phyloP scores from a whole-genome alignment of 2,329 filamentous ascomycete genomes.

The Arachnopeziza araneosa region DNA sequence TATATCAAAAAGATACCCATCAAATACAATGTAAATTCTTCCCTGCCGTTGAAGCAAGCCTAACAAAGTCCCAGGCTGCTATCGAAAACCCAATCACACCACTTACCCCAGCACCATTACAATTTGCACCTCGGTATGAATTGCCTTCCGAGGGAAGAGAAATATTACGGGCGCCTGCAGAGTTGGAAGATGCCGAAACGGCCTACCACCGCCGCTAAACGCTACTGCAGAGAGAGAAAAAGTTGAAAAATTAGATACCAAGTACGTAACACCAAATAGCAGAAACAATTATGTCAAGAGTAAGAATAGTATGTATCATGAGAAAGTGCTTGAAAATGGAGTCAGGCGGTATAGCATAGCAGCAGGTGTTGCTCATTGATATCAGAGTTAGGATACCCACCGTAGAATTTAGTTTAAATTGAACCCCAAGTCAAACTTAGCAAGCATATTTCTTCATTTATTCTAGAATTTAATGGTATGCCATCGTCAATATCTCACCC shows the following conservation, averaged over 20 bases:
- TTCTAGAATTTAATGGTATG: neutral
- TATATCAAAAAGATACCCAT: slow-evolving; percentile 32
- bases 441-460: neutral
- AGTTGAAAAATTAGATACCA: neutral
- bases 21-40: slow-evolving; percentile 9
- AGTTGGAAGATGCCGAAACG: neutral
- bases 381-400: neutral
- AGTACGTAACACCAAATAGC: neutral
- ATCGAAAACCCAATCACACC: slow-evolving; percentile 8
- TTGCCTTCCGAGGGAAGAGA: slow-evolving; percentile 14
- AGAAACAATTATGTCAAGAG: neutral
- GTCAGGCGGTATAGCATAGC: neutral
- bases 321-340: neutral
- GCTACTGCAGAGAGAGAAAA: neutral
- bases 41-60: neutral
- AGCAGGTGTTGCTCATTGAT: neutral
- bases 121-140: slow-evolving; percentile 6
- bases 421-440: neutral
- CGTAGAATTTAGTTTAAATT: neutral
- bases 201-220: neutral
- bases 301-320: neutral
- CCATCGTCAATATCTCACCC: neutral
- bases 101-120: slow-evolving; percentile 3
- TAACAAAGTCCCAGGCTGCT: neutral
- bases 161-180: neutral